Base-by-base conservation (phyloP, 2,329 filamentous ascomycete species). In the Phyllosticta paracitricarpa region DNA sequence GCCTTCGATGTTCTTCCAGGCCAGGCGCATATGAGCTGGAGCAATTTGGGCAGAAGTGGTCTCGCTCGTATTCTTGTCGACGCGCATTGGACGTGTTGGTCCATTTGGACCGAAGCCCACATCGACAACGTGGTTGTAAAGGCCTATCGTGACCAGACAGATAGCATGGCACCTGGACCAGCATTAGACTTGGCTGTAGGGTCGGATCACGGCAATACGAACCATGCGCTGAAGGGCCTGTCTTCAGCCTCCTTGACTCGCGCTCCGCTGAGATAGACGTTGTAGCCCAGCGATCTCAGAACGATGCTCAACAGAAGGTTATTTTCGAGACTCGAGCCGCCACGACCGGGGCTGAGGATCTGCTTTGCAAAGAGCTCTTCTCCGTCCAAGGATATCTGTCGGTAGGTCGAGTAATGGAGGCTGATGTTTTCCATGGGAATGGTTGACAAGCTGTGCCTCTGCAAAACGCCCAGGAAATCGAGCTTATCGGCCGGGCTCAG, bases 321-420 rank as follows among this genome's bases (percentile, higher is more conserved):
- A 64, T 79, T 82, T 69, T 85, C 82, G 81, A 85, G 84, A 67
- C 83, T 85, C 63, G 84, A 84, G 1, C 83, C 83, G 26, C 83
- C 82, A 33, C 81, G 70, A 4, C 76, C 75, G 55, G 72, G 72
- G 51, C 78, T 70, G 54, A 74, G 73, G 1, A 81, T 77, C 35
- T 85, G 75, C 67, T 85, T 85, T 52, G 77, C 72, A 68, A 77
- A 85, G 6, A 85, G 68, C 3, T 72, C 70, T 24, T 79, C 70
- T 0, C 79, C 75, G 57, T 84, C 75, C 51, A 84, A 70, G 2
- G 77, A 77, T 26, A 84, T 75, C 3, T 68, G 66, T 35, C 67
- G 71, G 57, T 73, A 70, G 24, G 64, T 63, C 12, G 73, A 73
- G 57, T 75, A 75, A 66, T 85, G 83, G 52, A 85, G 71, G 1